These are phyloP conservation scores for Nigrograna mackinnonii DNA, from an alignment of 2,329 filamentous ascomycete species.

Conservation along the genomic window DNA sequence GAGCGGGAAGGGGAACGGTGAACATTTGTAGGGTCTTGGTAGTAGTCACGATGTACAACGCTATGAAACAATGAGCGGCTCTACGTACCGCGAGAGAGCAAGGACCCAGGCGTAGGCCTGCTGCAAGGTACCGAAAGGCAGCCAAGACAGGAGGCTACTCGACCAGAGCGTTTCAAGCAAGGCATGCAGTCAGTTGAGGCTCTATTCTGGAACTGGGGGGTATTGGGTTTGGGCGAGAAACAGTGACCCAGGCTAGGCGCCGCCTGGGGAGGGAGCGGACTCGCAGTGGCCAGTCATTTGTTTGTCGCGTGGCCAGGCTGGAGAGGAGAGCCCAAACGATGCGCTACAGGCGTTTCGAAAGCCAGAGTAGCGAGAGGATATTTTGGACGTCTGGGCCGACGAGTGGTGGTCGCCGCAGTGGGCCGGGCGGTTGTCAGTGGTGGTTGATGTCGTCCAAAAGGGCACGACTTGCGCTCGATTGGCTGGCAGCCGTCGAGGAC, in stretches of 20 bases:
- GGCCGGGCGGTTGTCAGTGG: too few relatives aligned
- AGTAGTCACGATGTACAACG: conserved; percentile 3
- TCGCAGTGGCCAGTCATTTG: conserved; percentile 43
- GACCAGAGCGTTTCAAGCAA: conserved; percentile 45
- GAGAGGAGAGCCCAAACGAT: conserved; percentile 34
- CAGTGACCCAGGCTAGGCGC: conserved; percentile 41
- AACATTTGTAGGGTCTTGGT: conserved; percentile 19
- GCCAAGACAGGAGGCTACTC: conserved; percentile 41
- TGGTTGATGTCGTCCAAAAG: conserved; percentile 36
- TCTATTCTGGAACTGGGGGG: conserved; percentile 43
- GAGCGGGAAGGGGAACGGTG: conserved; percentile 15
- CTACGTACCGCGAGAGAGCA: conserved; percentile 45
- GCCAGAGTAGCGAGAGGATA: too few relatives aligned
- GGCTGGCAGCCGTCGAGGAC: conserved; percentile 14
- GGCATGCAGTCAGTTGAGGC: conserved; percentile 45
- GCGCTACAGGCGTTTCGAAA: conserved; percentile 27
- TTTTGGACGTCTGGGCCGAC: conserved; percentile 30
- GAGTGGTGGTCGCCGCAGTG: conserved; percentile 37
- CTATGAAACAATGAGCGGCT: conserved; percentile 2
- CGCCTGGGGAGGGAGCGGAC: conserved; percentile 33
- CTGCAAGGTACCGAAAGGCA: conserved; percentile 39
- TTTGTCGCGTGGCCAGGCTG: conserved; percentile 36
- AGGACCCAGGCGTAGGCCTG: conserved; percentile 40
- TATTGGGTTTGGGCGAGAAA: conserved; percentile 34
- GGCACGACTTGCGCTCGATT: conserved; percentile 40